Evolutionary conservation across 2,329 filamentous ascomycete species (phyloP), one percentile per base, ranked within the genome.

Genomic region (Cryphonectria japonica): DNA sequence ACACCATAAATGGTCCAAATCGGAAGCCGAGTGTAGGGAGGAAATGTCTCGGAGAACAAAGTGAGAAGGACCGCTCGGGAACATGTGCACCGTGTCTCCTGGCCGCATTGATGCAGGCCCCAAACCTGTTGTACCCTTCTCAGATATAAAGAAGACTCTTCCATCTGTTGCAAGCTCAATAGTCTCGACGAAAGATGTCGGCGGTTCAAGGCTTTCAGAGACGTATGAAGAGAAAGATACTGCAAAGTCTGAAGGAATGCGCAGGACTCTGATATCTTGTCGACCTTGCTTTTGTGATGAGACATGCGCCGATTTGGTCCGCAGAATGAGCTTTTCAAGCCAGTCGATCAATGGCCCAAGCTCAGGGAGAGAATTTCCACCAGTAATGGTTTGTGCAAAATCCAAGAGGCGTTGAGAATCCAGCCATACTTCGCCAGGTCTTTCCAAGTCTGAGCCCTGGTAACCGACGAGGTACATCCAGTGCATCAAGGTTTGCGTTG

Each of bases 111-210:
- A 69, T 3, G 57, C 70, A 19, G 67, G 70, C 1, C 70, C 67
- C 1, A 71, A 54, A 6, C 67, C 70, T n/a, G 59, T 69, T 6
- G 43, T 50, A 1, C 61, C 41, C 1, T 39, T 19, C 13, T 7
- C 0, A 22, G 70, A 59, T 16, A 46, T 5, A n/a, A 71, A 71
- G 43, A 71, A 66, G 9, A 57, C 62, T 2, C 67, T 62, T 1
- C 67, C 67, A 6, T 71, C 70, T 6, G 67, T 69, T 34, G 46
- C 70, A 6, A 63, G 19, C 29, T 71, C 61, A 8, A 71, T 39
- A 7, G 29, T 29, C 11, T 69, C 29, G 3, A 69, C 43, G 2
- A 66, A 52, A 2, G 62, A 57, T 9, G 34, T 67, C 14, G 67
- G 70, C n/a, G 67, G 66, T 5, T n/a, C 1, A 3, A 13, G 1